Conservation (phyloP, 2,329 filamentous ascomycete genomes). For the Pseudonectria foliicola region DNA sequence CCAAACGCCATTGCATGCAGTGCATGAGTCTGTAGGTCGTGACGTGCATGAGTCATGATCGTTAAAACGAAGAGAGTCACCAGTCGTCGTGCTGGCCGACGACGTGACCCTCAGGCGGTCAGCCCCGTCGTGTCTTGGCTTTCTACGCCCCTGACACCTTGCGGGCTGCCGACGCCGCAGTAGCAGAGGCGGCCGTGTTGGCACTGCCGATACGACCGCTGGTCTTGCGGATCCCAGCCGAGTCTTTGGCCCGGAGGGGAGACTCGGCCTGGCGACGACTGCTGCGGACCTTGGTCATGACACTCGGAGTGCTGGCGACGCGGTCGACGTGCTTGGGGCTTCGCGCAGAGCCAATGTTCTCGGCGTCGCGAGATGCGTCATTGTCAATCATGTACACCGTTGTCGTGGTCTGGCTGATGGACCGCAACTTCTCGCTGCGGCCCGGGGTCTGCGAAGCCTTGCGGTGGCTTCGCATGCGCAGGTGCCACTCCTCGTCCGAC, state of each 20-base stretch:
- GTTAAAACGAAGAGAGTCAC: constrained; percentile 25
- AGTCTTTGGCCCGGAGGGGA: constrained; percentile 43
- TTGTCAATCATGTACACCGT: constrained; percentile 60
- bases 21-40: constrained; percentile 33
- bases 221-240: constrained; percentile 54
- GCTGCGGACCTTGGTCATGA: constrained; percentile 59
- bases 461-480: constrained; percentile 64
- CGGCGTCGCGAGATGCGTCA: constrained; percentile 61
- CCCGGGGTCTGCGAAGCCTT: constrained; percentile 58
- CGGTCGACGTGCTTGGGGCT: constrained; percentile 50
- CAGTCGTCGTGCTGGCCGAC: constrained; percentile 11
- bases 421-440: constrained; percentile 55
- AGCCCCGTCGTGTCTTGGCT: constrained; percentile 13
- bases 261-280: constrained; percentile 48
- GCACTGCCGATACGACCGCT: constrained; percentile 59
- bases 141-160: constrained; percentile 45
- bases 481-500: constrained; percentile 75
- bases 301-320: constrained; percentile 46
- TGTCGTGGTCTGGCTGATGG: constrained; percentile 70
- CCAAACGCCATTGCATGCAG: constrained; percentile 38
- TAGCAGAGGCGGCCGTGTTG: constrained; percentile 35
- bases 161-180: constrained; percentile 38
- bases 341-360: constrained; percentile 58
- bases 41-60: constrained; percentile 35
- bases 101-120: constrained; percentile 12